Percentiles rank a stretch among this genome's conserved stretches.
phyloP scores from a whole-genome alignment of 495 filamentous ascomycete genomes.

The Penicillium chermesinum region DNA sequence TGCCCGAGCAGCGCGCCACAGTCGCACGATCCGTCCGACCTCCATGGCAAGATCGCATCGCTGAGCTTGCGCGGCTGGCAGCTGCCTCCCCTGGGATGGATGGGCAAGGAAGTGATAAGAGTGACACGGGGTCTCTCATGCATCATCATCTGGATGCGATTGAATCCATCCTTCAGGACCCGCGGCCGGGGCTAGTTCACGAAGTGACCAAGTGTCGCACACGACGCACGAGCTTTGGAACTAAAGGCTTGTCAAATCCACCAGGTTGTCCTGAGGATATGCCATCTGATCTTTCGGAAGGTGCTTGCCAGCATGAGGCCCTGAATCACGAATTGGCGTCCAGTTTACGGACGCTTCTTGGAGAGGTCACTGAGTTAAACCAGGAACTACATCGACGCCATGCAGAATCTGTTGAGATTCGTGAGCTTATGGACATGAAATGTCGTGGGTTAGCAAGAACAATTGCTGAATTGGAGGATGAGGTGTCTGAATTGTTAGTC shows the following conservation, averaged over 20 bases:
- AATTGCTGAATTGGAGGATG: conserved; percentile 27
- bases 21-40: conserved; percentile 1
- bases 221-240: background rate
- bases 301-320: background rate
- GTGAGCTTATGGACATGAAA: conserved; percentile 26
- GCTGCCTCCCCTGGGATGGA: conserved; percentile 5
- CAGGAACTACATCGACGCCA: conserved; percentile 25
- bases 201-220: conserved; percentile 2
- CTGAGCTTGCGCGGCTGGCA: conserved; percentile 20
- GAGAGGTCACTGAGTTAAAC: conserved; percentile 25
- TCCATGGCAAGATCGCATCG: conserved; percentile 23
- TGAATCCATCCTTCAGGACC: conserved; percentile 26
- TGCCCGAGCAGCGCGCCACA: conserved; percentile 6
- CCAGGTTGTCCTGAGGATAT: background rate
- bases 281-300: background rate
- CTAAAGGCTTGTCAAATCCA: background rate
- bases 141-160: conserved; percentile 29
- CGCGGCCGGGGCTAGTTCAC: conserved; percentile 16
- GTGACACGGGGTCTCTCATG: conserved; percentile 17
- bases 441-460: conserved; percentile 21
- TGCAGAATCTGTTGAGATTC: conserved; percentile 30
- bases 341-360: conserved; percentile 21
- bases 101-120: conserved; percentile 9
- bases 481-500: conserved; percentile 32
- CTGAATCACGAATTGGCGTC: conserved; percentile 7